Percentiles rank a stretch among this genome's conserved stretches.
Evolutionary conservation across 495 filamentous ascomycete genomes (phyloP).

Genomic region (Penicillium canescens): DNA sequence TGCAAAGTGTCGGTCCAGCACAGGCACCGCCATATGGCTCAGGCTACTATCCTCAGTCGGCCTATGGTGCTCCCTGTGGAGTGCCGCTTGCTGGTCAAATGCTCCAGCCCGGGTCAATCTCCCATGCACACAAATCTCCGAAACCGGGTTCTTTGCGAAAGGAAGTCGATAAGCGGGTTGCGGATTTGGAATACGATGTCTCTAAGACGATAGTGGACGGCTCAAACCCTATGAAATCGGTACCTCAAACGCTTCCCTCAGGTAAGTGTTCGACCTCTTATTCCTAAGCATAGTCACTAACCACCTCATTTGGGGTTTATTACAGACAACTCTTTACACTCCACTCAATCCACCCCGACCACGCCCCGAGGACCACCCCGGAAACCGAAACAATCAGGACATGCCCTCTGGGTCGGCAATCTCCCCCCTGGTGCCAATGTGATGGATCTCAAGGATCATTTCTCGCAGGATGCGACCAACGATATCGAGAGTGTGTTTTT

Average conservation of each 20-base stretch:
- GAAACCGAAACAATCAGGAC: conserved; percentile 90
- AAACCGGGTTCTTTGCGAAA: conserved; percentile 8
- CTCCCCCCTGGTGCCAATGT: conserved; percentile 79
- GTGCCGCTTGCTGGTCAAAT: conserved; percentile 10
- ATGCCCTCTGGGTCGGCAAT: conserved; percentile 97
- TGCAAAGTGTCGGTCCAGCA: conserved; percentile 19
- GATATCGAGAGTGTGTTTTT: conserved; percentile 90
- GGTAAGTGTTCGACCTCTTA: conserved; percentile 22
- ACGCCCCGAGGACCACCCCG: conserved; percentile 84
- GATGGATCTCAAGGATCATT: conserved; percentile 83
- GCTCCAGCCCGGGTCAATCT: conserved; percentile 5
- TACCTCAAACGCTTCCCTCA: conserved; percentile 14
- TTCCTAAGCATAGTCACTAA: conserved; percentile 2
- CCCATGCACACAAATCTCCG: not conserved
- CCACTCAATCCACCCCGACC: conserved; percentile 26
- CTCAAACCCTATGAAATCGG: conserved; percentile 34
- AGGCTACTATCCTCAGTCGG: conserved; percentile 27
- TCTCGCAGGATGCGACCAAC: conserved; percentile 73
- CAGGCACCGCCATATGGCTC: conserved; percentile 28
- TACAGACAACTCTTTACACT: conserved; percentile 16
- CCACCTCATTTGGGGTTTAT: not conserved
- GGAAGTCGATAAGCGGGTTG: conserved; percentile 20
- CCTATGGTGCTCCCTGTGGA: conserved; percentile 24
- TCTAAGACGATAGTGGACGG: conserved; percentile 48
- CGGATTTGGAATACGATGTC: conserved; percentile 34